Evolutionary conservation across 176 grass and related monocot species (phyloP), one percentile per base, ranked within the genome.

Genomic region (Oryza meridionalis): DNA sequence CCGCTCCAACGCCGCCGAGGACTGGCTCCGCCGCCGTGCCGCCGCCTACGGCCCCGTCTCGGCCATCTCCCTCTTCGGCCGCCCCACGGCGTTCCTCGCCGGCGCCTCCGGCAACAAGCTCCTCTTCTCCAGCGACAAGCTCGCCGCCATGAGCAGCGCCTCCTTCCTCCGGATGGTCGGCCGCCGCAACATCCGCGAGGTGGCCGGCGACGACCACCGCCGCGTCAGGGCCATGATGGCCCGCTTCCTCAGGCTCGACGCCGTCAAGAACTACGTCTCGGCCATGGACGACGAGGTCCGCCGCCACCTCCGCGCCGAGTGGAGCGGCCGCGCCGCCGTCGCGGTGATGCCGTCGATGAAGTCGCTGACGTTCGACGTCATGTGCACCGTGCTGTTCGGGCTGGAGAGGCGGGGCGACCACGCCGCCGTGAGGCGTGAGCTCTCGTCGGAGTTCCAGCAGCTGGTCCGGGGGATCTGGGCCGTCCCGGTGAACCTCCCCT

Each of bases 291-390:
- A 17, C 19, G 80, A 90, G 63, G 80, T 86, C 50, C 15, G 45
- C 63, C 69, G 61, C 58, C 80, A 86, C 45, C 65, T 90, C 73
- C 14, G 70, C 58, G 19, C 42, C 2, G 31, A 78, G 33, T 86
- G 83, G 79, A 0, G 12, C 50, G 84, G 59, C 67, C 14, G 32
- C 4, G 13, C 6, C 10, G 75, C 58, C 17, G 49, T 90, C 19
- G 72, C 55, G 66, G 73, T 86, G 65, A 73, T 86, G 83, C 78
- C 83, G 26, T 75, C 84, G 16, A 87, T 79, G 73, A 90, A 90
- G 84, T 10, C 14, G 32, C 80, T 90, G 25, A 86, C 84, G 10
- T 90, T 90, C 55, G 79, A 83, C 50, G 47, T 80, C 69, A 84
- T 84, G 62, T 87, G 89, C 70, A 66, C 70, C 6, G 49, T 70